Base-by-base conservation (phyloP, 2,329 filamentous ascomycete genomes). In the Parastagonospora nodorum region DNA sequence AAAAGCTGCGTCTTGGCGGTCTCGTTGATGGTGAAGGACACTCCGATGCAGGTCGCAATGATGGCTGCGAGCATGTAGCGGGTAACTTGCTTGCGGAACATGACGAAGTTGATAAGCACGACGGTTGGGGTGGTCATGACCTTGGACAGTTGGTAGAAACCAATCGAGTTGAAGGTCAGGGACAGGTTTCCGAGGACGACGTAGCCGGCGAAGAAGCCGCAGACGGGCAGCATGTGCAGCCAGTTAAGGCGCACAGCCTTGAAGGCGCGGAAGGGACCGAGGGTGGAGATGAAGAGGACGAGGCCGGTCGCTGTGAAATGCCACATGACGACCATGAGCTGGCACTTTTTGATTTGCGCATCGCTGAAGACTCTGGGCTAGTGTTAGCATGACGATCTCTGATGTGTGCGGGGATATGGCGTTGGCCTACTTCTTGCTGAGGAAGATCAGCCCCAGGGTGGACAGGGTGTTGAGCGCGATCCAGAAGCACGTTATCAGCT, bases 71-170 rank as follows among this genome's bases (percentile, higher is more conserved):
- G 67, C 57, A 76, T 77, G 58, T 66, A 75, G 6, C 61, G 55
- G 8, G 75, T 74, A 37, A 78, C 71, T 8, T 73, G 69, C 58
- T 76, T 78, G 12, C 69, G 61, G 63, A 79, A 75, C 32, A 75
- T 66, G 42, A 77, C 48, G 50, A 76, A 78, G 66, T 77, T 77
- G 57, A 79, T 73, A 14, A 78, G 56, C 30, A 77, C 77, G 16
- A 79, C 77, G 43, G 73, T 76, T 10, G 77, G 76, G 0, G 76
- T 78, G 8, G 76, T 79, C 76, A 79, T 78, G 51, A 78, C 77
- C 62, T 79, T 79, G 48, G 76, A 76, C 24, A 79, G 68, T 60
- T 78, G 76, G 64, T 79, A 79, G 63, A 78, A 78, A 40, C 76
- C 76, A 52, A 79, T 74, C 24, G 74, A 74, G 67, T 79, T 79